Base-by-base conservation (phyloP, 2,329 filamentous ascomycete genomes). In the Xylariaceae sp. region DNA sequence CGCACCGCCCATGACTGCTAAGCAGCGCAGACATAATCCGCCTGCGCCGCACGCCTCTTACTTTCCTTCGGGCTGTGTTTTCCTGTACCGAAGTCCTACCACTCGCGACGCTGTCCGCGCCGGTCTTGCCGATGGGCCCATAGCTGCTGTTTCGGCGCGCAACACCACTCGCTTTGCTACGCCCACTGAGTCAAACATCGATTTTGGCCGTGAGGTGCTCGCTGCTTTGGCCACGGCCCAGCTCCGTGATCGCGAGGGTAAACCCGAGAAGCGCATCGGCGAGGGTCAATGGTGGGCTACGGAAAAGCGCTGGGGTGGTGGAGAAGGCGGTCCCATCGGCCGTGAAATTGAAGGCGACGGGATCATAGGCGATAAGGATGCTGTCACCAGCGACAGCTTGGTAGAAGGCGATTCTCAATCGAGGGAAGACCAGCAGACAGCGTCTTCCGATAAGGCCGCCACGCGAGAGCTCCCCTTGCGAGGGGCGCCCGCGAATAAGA, bases 161-260 rank as follows among this genome's bases (percentile, higher is more conserved):
- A 79, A 81, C 53, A 79, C 78, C 10, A 82, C 79, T 6, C 74
- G 72, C 34, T 88, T 88, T 67, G 65, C 65, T 11, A 63, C 65
- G n/a, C 60, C 63, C 4, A 73, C 80, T 55, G 87, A 90, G 47
- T 82, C 87, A 59, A 74, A 81, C 35, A 75, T 85, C 47, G 88
- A 88, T 67, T 76, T 88, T 18, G 81, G 81, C 0, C 78, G 84
- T 39, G 86, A 88, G 69, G 70, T 87, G 0, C 74, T 85, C 34
- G 82, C 84, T 2, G 80, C 82, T 0, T 74, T 88, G 3, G 75
- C 86, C 51, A 84, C 84, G 6, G 85, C 85, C 0, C 86, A 88
- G 68, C 84, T 87, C 62, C 81, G 85, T 15, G 77, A 80, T 9
- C 81, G 85, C 11, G 78, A 86, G 64, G 82, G 82, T 37, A 81